Evolutionary conservation across 2,329 filamentous ascomycete species (phyloP).

Genomic region (Sclerotinia spermophila): DNA sequence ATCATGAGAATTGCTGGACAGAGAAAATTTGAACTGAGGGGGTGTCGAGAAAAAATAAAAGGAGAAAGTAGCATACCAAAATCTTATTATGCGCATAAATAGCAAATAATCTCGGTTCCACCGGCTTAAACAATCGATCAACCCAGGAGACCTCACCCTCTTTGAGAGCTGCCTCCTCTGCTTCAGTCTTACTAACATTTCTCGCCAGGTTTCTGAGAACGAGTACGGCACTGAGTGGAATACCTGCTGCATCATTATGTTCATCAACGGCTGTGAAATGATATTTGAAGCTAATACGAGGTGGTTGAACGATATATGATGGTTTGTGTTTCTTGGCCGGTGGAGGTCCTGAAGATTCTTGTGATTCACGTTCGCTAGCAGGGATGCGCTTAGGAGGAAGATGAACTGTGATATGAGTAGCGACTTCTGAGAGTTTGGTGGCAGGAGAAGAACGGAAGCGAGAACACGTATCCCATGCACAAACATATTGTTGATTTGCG

Average conservation of each 20-base stretch:
- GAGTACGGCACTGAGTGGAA: slow-evolving; percentile 73
- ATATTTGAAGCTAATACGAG: slow-evolving; percentile 51
- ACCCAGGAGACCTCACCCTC: slow-evolving; percentile 60
- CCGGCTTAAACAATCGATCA: slow-evolving; percentile 62
- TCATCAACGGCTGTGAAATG: slow-evolving; percentile 56
- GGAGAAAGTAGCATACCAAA: slow-evolving; percentile 44
- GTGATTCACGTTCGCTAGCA: slow-evolving; percentile 14
- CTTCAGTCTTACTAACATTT: slow-evolving; percentile 59
- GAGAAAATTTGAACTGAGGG: slow-evolving; percentile 23
- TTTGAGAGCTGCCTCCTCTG: slow-evolving; percentile 52
- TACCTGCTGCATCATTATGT: slow-evolving; percentile 64
- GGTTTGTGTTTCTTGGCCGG: slow-evolving; percentile 32
- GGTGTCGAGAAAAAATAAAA: not conserved
- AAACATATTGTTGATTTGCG: slow-evolving; percentile 50
- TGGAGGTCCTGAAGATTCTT: slow-evolving; percentile 23
- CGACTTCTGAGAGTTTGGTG: slow-evolving; percentile 33
- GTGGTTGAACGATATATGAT: slow-evolving; percentile 41
- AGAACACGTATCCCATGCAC: slow-evolving; percentile 64
- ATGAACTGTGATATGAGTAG: slow-evolving; percentile 37
- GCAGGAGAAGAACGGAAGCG: slow-evolving; percentile 47
- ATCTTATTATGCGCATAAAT: slow-evolving; percentile 66
- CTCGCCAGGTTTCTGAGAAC: slow-evolving; percentile 75
- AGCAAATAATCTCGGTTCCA: slow-evolving; percentile 62
- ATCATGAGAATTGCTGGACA: slow-evolving; percentile 55
- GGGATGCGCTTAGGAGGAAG: slow-evolving; percentile 22